phyloP scores from a whole-genome alignment of 2,329 filamentous ascomycete species.

The Aspergillus persii region DNA sequence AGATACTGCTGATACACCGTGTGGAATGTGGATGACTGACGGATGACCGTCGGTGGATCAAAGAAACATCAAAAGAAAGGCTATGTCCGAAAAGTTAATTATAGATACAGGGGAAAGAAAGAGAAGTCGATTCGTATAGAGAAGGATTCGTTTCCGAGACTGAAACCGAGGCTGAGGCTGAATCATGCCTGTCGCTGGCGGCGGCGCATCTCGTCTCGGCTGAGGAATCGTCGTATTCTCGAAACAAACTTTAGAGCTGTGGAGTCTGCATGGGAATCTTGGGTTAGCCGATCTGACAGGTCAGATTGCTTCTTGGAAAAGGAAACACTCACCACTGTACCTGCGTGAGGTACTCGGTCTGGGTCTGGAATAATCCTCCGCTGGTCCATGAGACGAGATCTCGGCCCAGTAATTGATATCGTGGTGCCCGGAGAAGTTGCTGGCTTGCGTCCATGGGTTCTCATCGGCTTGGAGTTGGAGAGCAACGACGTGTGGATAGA shows the following conservation, averaged over 20 bases:
- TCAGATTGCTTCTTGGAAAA: slow-evolving; percentile 6
- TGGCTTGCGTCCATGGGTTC: slow-evolving; percentile 22
- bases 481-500: slow-evolving; percentile 39
- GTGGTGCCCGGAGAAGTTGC: slow-evolving; percentile 30
- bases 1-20: background rate
- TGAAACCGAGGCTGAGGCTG: slow-evolving; percentile 6
- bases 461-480: slow-evolving; percentile 34
- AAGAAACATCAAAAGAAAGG: slow-evolving; percentile 1
- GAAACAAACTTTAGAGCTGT: slow-evolving; percentile 30
- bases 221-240: slow-evolving; percentile 32
- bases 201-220: slow-evolving; percentile 30
- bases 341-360: slow-evolving; percentile 15
- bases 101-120: slow-evolving; percentile 1
- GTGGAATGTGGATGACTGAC: background rate
- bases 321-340: slow-evolving; percentile 24
- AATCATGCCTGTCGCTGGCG: slow-evolving; percentile 22
- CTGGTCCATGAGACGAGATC: slow-evolving; percentile 25
- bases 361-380: slow-evolving; percentile 20
- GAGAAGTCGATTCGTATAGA: background rate
- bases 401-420: slow-evolving; percentile 33
- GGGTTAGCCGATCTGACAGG: slow-evolving; percentile 14
- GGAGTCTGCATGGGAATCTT: slow-evolving; percentile 20
- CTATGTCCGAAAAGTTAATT: background rate
- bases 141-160: background rate
- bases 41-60: background rate